Evolutionary conservation across 1,284 basidiomycete species (phyloP).

Genomic region (Ustilago lituana): DNA sequence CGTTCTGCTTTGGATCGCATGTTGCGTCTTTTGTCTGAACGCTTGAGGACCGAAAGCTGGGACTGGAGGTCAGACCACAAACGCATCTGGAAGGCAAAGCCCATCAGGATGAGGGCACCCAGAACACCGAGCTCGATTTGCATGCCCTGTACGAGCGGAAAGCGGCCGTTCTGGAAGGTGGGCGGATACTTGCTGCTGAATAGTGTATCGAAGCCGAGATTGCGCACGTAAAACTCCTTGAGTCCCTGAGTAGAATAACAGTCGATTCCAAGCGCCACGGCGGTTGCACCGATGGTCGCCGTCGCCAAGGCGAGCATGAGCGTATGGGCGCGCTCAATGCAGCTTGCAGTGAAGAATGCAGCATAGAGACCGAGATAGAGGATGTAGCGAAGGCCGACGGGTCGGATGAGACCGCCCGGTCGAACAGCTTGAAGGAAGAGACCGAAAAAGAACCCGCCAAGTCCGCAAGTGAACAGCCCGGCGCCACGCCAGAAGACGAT

Average conservation of each 20-base stretch:
- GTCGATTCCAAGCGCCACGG: slow-evolving; percentile 89
- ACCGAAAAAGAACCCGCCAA: slow-evolving; percentile 86
- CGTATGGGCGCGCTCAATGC: slow-evolving; percentile 52
- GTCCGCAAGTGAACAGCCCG: slow-evolving; percentile 63
- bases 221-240: slow-evolving; percentile 96
- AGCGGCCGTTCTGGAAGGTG: slow-evolving; percentile 68
- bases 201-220: slow-evolving; percentile 81
- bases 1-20: slow-evolving; percentile 78
- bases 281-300: slow-evolving; percentile 87
- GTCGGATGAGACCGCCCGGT: slow-evolving; percentile 80
- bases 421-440: slow-evolving; percentile 87
- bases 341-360: slow-evolving; percentile 35
- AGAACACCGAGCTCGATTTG: slow-evolving; percentile 90
- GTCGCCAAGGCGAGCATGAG: slow-evolving; percentile 73
- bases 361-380: slow-evolving; percentile 77
- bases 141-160: slow-evolving; percentile 88
- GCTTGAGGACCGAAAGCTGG: slow-evolving; percentile 79
- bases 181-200: slow-evolving; percentile 70
- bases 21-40: slow-evolving; percentile 78
- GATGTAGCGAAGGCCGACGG: slow-evolving; percentile 83
- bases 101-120: slow-evolving; percentile 75
- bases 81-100: slow-evolving; percentile 87
- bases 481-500: slow-evolving; percentile 52
- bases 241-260: slow-evolving; percentile 77
- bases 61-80: slow-evolving; percentile 74